Evolutionary conservation across 2,329 filamentous ascomycete species (phyloP).

Genomic region (Cryphonectria radicalis): DNA sequence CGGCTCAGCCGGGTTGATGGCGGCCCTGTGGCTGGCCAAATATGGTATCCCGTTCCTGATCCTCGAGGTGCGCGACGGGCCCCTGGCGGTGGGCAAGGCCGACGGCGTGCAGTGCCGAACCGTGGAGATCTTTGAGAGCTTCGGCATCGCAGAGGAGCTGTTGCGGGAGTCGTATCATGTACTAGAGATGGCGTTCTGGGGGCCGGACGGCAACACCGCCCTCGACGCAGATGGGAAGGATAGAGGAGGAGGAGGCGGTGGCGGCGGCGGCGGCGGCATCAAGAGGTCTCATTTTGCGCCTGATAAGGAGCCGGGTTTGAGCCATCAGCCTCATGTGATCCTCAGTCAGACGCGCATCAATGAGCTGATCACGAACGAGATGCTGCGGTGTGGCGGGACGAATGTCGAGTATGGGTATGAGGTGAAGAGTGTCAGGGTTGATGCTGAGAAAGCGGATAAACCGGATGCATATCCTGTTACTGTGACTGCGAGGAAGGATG

Average conservation of each 20-base stretch:
- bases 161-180: slow-evolving; percentile 62
- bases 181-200: slow-evolving; percentile 63
- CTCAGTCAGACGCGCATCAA: slow-evolving; percentile 61
- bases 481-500: slow-evolving; percentile 48
- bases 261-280: slow-evolving; percentile 44
- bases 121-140: slow-evolving; percentile 65
- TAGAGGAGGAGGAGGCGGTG: slow-evolving; percentile 24
- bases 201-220: slow-evolving; percentile 34
- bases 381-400: slow-evolving; percentile 43
- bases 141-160: slow-evolving; percentile 58
- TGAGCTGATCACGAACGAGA: slow-evolving; percentile 55
- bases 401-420: slow-evolving; percentile 60
- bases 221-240: background rate
- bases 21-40: slow-evolving; percentile 63
- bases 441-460: slow-evolving; percentile 44
- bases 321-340: slow-evolving; percentile 60
- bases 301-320: slow-evolving; percentile 58
- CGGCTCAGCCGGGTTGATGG: slow-evolving; percentile 65
- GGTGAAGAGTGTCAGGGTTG: slow-evolving; percentile 55
- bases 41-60: slow-evolving; percentile 61
- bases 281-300: slow-evolving; percentile 51
- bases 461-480: slow-evolving; percentile 48
- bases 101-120: slow-evolving; percentile 66
- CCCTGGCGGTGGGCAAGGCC: slow-evolving; percentile 62
- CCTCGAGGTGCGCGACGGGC: slow-evolving; percentile 59